Conservation (phyloP, 352 stramenopile genomes). For the Globisporangium ultimum region DNA sequence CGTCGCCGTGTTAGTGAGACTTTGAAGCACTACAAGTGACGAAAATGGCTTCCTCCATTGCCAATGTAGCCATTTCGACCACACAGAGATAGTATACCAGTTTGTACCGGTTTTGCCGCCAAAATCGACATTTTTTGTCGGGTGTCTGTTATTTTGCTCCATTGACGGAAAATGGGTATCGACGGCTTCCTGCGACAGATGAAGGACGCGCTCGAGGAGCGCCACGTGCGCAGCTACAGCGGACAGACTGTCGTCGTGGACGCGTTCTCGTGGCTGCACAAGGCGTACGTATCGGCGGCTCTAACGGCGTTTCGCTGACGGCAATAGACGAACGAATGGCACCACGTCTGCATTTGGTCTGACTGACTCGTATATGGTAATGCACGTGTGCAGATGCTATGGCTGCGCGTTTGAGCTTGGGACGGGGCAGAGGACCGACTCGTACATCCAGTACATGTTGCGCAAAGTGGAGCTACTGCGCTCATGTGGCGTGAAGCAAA, state of each 20-base stretch:
- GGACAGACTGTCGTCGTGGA: constrained; percentile 65
- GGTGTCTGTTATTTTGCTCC: constrained; percentile 26
- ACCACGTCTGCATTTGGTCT: not conserved
- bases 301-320: not conserved
- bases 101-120: too few species aligned
- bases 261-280: constrained; percentile 78
- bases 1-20: too few species aligned
- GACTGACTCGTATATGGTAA: not conserved
- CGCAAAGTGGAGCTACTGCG: constrained; percentile 67
- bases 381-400: constrained; percentile 44
- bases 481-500: constrained; percentile 42
- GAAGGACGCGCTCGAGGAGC: constrained; percentile 46
- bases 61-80: too few species aligned
- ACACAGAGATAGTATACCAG: too few species aligned
- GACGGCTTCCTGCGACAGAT: constrained; percentile 63
- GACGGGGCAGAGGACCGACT: constrained; percentile 53
- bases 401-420: constrained; percentile 74
- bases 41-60: too few species aligned
- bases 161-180: constrained; percentile 41
- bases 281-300: constrained; percentile 43
- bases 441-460: constrained; percentile 73
- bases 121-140: not conserved
- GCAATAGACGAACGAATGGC: not conserved
- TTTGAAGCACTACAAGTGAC: too few species aligned
- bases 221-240: constrained; percentile 47